phyloP scores from a whole-genome alignment of 371 early-diverging fungal species.

The Mortierella sp. region DNA sequence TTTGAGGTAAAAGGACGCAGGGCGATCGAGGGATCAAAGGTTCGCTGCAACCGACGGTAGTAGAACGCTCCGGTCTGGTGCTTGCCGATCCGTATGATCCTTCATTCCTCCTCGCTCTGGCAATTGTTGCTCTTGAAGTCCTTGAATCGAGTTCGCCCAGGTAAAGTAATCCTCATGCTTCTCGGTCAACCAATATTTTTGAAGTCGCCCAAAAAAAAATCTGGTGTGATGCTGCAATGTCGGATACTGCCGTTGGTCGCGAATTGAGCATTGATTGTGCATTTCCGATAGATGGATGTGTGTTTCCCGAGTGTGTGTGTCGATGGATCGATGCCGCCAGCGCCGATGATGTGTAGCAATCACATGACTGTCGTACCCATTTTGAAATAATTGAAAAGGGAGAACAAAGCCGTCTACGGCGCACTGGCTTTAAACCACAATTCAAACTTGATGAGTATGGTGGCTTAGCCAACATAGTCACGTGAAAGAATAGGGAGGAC shows the following conservation, averaged over 20 bases:
- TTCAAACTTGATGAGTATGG: too few species aligned
- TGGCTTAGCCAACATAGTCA: neutral
- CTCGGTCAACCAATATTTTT: too few species aligned
- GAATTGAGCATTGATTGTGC: neutral
- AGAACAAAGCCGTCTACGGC: too few species aligned
- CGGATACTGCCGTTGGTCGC: neutral
- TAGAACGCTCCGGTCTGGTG: too few species aligned
- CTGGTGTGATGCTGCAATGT: neutral
- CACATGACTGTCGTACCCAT: conserved; percentile 11
- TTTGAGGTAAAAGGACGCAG: neutral
- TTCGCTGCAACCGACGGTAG: too few species aligned
- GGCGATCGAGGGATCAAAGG: conserved; percentile 7
- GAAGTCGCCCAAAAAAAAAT: too few species aligned
- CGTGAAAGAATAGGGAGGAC: neutral
- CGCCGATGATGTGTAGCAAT: neutral
- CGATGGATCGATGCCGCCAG: too few species aligned
- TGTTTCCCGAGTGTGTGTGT: neutral
- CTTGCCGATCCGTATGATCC: neutral
- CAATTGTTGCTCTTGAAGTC: too few species aligned
- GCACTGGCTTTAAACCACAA: too few species aligned
- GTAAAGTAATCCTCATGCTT: too few species aligned
- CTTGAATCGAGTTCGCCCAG: too few species aligned
- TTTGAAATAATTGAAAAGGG: conserved; percentile 13
- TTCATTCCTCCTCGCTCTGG: neutral
- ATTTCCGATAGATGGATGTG: conserved; percentile 1